Percentiles rank a stretch among this genome's conserved stretches.
Conservation (phyloP, 768 basidiomycete genomes). For the Boletus tomentosulus region DNA sequence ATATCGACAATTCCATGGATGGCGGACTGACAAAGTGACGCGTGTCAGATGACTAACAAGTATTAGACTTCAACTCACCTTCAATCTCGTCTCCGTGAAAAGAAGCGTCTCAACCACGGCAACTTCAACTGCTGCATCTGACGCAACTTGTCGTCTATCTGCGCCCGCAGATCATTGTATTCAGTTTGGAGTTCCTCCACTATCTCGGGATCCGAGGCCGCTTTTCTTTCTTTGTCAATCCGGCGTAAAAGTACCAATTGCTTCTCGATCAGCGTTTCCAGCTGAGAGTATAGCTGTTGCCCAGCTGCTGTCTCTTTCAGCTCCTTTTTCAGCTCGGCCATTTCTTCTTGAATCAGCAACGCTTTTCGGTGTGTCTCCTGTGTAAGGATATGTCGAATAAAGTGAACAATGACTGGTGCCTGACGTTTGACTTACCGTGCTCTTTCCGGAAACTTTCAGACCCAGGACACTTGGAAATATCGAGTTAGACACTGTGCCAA, state of each 20-base stretch:
- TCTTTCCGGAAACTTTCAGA: neutral
- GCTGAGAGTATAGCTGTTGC: conserved; percentile 4
- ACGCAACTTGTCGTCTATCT: conserved; percentile 6
- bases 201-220: neutral
- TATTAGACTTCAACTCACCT: neutral
- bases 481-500: neutral
- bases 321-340: conserved; percentile 2
- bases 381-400: conserved; percentile 2
- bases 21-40: neutral
- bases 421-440: neutral
- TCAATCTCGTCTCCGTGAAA: neutral
- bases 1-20: neutral
- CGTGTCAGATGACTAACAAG: neutral
- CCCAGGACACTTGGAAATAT: neutral
- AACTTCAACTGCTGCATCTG: conserved; percentile 12
- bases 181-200: conserved; percentile 8
- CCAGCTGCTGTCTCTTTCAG: conserved; percentile 9
- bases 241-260: conserved; percentile 4
- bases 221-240: conserved; percentile 9
- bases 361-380: neutral
- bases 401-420: neutral
- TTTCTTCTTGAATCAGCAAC: conserved; percentile 8
- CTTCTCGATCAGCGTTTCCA: conserved; percentile 9
- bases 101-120: conserved; percentile 2
- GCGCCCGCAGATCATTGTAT: neutral